Percentiles rank a stretch among this genome's conserved stretches.
phyloP scores from a whole-genome alignment of 345 rosid genomes.

The Carallia brachiata region DNA sequence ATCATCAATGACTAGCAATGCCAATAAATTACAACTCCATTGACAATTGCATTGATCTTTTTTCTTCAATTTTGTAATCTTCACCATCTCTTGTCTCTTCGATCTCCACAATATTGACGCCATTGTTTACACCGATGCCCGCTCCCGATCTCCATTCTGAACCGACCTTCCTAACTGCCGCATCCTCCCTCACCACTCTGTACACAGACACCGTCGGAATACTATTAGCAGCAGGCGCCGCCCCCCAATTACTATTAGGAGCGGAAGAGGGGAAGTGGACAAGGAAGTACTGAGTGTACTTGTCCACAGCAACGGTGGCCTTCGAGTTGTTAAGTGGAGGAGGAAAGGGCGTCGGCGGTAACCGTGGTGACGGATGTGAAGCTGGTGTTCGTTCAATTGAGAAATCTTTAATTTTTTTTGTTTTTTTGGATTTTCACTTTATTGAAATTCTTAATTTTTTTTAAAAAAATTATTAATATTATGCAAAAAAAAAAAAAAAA shows the following conservation, averaged over 20 bases:
- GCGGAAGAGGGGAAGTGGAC: constrained; percentile 33
- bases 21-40: no score
- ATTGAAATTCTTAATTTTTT: no score
- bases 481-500: no score
- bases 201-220: constrained; percentile 32
- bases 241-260: no score
- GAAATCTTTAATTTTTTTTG: no score
- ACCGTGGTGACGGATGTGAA: no score
- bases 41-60: no score
- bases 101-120: constrained; percentile 35
- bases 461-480: no score
- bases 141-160: constrained; percentile 22
- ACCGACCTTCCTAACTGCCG: constrained; percentile 33
- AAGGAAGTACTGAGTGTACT: constrained; percentile 48
- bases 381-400: no score
- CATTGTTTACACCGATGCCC: constrained; percentile 11
- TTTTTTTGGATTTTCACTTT: no score
- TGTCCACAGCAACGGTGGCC: constrained; percentile 51
- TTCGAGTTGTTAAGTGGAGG: constrained; percentile 39
- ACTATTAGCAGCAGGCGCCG: no score
- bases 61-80: constrained; percentile 31
- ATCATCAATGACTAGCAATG: neutral
- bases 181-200: constrained; percentile 43
- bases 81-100: constrained; percentile 35
- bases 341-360: no score